Conservation (phyloP, 495 filamentous ascomycete species). For the Neurospora sp. region DNA sequence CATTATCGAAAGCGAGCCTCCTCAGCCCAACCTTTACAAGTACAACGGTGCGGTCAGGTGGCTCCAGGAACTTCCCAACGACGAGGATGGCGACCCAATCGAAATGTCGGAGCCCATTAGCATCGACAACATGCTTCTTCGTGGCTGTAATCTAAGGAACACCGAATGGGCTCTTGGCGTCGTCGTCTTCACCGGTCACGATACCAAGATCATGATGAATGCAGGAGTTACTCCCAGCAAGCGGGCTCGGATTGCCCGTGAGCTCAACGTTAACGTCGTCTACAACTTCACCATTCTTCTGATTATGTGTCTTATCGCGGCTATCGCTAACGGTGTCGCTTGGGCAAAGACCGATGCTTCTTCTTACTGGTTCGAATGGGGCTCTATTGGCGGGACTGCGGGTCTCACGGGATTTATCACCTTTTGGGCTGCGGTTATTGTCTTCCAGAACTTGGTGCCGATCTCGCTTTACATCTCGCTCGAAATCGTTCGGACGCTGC, state of each 20-base stretch:
- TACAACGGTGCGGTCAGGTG: conserved; percentile 86
- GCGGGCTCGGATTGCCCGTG: conserved; percentile 77
- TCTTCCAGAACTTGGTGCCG: conserved; percentile 97
- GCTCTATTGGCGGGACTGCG: conserved; percentile 67
- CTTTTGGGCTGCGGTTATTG: conserved; percentile 87
- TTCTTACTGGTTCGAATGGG: conserved; percentile 75
- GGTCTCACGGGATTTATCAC: conserved; percentile 84
- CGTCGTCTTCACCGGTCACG: conserved; percentile 92
- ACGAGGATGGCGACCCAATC: conserved; percentile 45
- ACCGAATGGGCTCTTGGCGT: conserved; percentile 95
- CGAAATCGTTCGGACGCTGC: conserved; percentile 86
- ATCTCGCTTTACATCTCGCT: conserved; percentile 97
- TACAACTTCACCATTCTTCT: conserved; percentile 93
- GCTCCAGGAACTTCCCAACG: conserved; percentile 59
- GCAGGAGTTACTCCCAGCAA: conserved; percentile 95
- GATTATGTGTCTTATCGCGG: conserved; percentile 79
- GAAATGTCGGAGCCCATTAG: conserved; percentile 87
- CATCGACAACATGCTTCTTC: conserved; percentile 89
- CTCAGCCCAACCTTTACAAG: conserved; percentile 87
- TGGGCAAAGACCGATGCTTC: conserved; percentile 71
- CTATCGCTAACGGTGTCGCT: conserved; percentile 71
- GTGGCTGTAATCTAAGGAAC: conserved; percentile 88
- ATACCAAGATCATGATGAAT: conserved; percentile 99
- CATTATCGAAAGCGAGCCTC: conserved; percentile 78
- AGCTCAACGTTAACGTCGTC: conserved; percentile 95